Conservation (phyloP, 495 filamentous ascomycete genomes). For the Saxispiralis lemnorum region DNA sequence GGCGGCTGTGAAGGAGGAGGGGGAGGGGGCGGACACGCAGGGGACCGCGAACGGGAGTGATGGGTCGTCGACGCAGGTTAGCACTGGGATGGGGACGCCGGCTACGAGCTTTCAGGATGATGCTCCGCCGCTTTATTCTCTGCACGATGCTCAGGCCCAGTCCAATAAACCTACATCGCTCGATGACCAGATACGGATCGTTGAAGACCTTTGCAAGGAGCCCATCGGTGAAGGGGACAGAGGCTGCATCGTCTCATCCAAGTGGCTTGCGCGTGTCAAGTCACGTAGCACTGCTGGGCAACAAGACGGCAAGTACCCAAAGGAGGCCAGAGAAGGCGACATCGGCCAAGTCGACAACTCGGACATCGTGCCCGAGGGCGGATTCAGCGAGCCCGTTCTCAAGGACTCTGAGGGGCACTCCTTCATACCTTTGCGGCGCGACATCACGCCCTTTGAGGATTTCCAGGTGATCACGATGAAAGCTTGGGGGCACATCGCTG, state of each 20-base stretch:
- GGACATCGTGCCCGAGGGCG: conserved; percentile 23
- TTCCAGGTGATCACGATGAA: conserved; percentile 60
- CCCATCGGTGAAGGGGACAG: conserved; percentile 48
- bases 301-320: conserved; percentile 34
- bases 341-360: conserved; percentile 81
- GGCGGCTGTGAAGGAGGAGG: conserved; percentile 2
- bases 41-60: conserved; percentile 3
- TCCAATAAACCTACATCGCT: conserved; percentile 25
- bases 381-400: conserved; percentile 19
- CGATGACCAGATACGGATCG: conserved; percentile 60
- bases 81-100: neutral
- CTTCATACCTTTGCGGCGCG: conserved; percentile 63
- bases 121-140: neutral
- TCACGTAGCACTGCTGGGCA: conserved; percentile 41
- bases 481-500: conserved; percentile 63
- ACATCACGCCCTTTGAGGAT: conserved; percentile 43
- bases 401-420: conserved; percentile 37
- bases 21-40: conserved; percentile 6
- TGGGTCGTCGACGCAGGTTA: neutral
- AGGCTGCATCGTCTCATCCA: conserved; percentile 59
- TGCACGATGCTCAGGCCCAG: neutral
- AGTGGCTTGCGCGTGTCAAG: conserved; percentile 63
- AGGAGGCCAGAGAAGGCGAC: conserved; percentile 42
- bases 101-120: conserved; percentile 6
- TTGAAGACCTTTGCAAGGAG: conserved; percentile 36